These are phyloP conservation scores for Flaveria floridana DNA, from an alignment of 140 eudicot genomes.

Conservation along the genomic window DNA sequence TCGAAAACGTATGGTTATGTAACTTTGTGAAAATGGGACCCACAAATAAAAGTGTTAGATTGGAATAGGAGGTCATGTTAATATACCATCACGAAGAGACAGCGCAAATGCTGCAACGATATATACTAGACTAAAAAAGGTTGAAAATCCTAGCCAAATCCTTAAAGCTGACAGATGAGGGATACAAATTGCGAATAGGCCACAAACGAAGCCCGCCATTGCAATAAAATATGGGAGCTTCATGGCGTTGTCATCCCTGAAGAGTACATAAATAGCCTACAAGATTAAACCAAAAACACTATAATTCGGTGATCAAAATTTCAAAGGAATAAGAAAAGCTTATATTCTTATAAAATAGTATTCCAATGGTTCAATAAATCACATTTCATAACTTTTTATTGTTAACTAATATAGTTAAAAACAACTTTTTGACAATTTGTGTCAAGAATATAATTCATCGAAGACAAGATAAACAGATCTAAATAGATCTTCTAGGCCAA, in stretches of 20 bases:
- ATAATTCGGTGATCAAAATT: not conserved
- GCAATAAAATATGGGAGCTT: constrained; percentile 80
- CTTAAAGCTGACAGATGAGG: constrained; percentile 86
- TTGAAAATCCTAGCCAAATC: constrained; percentile 83
- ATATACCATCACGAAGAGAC: constrained; percentile 75
- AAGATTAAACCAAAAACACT: constrained; percentile 4
- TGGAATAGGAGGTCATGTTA: constrained; percentile 10
- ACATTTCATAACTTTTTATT: not conserved
- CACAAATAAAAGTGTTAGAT: not conserved
- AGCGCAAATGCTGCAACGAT: constrained; percentile 57
- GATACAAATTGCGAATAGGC: constrained; percentile 67
- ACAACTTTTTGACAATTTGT: too few species aligned
- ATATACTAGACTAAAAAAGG: constrained; percentile 72
- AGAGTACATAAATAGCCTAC: constrained; percentile 82
- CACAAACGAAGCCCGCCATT: constrained; percentile 76
- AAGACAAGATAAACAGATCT: not conserved
- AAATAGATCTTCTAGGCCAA: not conserved
- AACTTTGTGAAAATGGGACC: not conserved
- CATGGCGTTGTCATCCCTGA: constrained; percentile 54
- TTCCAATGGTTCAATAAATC: not conserved
- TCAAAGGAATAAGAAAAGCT: not conserved
- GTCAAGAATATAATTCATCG: not conserved
- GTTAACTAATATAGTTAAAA: too few species aligned
- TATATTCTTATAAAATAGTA: not conserved
- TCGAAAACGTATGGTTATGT: not conserved